phyloP scores from a whole-genome alignment of 495 filamentous ascomycete species.

The Achaetomiella virescens region DNA sequence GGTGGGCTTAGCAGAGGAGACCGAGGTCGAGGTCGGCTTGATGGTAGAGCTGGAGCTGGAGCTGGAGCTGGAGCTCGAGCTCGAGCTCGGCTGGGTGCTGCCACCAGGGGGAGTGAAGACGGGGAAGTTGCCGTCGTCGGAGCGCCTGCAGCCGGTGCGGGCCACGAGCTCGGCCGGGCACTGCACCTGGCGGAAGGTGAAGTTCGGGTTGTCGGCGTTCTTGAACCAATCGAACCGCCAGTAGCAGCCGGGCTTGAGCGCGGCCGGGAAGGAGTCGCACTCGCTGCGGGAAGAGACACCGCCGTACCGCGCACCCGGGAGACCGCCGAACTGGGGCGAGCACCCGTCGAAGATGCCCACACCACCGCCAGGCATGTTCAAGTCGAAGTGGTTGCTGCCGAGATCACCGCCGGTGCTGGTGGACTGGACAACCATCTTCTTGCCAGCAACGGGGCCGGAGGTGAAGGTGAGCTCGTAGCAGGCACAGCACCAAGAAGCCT shows the following conservation, averaged over 20 bases:
- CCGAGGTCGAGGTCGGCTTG: slow-evolving; percentile 4
- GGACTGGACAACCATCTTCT: slow-evolving; percentile 57
- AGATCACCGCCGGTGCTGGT: slow-evolving; percentile 57
- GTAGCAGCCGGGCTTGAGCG: slow-evolving; percentile 47
- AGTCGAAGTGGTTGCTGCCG: slow-evolving; percentile 51
- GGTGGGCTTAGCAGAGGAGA: slow-evolving; percentile 19
- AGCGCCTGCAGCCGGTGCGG: slow-evolving; percentile 42
- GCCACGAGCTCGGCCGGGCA: slow-evolving; percentile 49
- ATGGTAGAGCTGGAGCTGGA: not conserved
- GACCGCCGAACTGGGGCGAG: slow-evolving; percentile 45
- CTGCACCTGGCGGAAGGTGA: slow-evolving; percentile 47
- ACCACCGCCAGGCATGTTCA: slow-evolving; percentile 54
- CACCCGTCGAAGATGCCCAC: slow-evolving; percentile 53
- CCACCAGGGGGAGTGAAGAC: slow-evolving; percentile 21
- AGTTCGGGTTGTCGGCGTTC: slow-evolving; percentile 50
- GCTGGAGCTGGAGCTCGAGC: slow-evolving; percentile 5
- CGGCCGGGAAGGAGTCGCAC: slow-evolving; percentile 45
- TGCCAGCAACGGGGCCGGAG: slow-evolving; percentile 41
- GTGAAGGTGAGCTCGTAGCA: slow-evolving; percentile 46
- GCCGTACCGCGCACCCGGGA: slow-evolving; percentile 51
- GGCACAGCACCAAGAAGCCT: slow-evolving; percentile 49
- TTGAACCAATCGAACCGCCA: slow-evolving; percentile 58
- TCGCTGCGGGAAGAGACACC: slow-evolving; percentile 44
- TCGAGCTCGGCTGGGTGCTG: not conserved
- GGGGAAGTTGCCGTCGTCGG: slow-evolving; percentile 30